Conservation (phyloP, 106 monocot genomes). For the Agapanthus africanus region DNA sequence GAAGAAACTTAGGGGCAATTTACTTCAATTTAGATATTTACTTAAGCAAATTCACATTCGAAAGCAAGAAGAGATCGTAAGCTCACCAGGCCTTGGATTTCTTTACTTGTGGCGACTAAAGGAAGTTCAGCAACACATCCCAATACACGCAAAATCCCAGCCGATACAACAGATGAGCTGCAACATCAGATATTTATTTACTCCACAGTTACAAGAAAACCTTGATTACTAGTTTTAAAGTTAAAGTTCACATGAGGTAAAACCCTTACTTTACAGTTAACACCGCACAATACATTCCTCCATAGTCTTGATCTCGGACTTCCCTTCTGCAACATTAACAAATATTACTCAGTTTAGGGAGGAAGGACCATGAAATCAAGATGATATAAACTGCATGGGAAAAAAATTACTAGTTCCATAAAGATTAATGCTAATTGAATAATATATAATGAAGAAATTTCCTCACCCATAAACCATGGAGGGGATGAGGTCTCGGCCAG, state of each 20-base stretch:
- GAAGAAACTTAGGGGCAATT: no score
- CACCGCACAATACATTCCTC: constrained; percentile 82
- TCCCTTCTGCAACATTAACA: constrained; percentile 39
- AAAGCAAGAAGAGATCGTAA: not conserved
- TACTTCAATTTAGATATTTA: no score
- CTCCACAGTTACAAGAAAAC: not conserved
- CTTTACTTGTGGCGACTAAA: constrained; percentile 79
- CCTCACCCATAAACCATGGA: constrained; percentile 90
- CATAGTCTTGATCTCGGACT: constrained; percentile 77
- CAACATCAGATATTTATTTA: constrained; percentile 6
- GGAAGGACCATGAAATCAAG: not conserved
- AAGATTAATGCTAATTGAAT: not conserved
- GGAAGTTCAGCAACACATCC: constrained; percentile 89
- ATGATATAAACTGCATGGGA: not conserved
- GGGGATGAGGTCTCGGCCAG: constrained; percentile 86
- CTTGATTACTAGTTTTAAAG: not conserved
- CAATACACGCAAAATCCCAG: constrained; percentile 74
- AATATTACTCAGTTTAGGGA: not conserved
- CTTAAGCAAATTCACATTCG: no score
- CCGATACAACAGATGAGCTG: constrained; percentile 81
- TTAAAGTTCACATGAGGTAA: not conserved
- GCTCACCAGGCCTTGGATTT: constrained; percentile 69
- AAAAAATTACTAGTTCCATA: not conserved
- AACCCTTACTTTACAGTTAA: constrained; percentile 66
- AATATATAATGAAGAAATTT: constrained; percentile 8